phyloP scores from a whole-genome alignment of 129 eudicot genomes.

The Arctium lappa region DNA sequence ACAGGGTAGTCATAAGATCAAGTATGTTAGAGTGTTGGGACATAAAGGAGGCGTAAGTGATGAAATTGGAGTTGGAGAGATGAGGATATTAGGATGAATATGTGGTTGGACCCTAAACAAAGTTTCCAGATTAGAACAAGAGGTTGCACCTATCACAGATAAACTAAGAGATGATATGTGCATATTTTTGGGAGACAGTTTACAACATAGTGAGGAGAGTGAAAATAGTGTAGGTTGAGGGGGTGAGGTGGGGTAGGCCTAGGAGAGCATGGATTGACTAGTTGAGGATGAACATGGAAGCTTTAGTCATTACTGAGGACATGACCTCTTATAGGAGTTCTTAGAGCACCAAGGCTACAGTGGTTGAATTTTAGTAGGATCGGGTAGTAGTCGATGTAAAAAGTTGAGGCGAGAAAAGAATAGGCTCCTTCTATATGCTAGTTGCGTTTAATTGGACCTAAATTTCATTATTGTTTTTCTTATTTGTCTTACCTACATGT shows the following conservation, averaged over 20 bases:
- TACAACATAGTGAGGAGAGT: too few relatives aligned
- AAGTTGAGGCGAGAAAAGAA: neutral
- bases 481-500: neutral
- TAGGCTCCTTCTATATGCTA: neutral
- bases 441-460: neutral
- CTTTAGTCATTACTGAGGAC: neutral
- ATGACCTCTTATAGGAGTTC: neutral
- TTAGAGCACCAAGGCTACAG: neutral
- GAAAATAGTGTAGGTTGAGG: too few relatives aligned
- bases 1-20: neutral
- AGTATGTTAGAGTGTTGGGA: neutral
- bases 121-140: neutral
- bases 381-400: neutral
- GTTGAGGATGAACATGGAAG: neutral
- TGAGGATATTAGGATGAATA: neutral
- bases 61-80: neutral
- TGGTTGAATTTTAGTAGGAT: neutral
- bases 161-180: neutral
- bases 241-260: too few relatives aligned
- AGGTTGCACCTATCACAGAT: neutral
- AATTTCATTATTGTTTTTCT: too few relatives aligned
- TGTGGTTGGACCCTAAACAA: neutral
- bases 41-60: neutral
- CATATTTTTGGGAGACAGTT: too few relatives aligned
- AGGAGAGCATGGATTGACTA: too few relatives aligned